Conservation (phyloP, 179 eudicot species). For the Silene noctiflora region DNA sequence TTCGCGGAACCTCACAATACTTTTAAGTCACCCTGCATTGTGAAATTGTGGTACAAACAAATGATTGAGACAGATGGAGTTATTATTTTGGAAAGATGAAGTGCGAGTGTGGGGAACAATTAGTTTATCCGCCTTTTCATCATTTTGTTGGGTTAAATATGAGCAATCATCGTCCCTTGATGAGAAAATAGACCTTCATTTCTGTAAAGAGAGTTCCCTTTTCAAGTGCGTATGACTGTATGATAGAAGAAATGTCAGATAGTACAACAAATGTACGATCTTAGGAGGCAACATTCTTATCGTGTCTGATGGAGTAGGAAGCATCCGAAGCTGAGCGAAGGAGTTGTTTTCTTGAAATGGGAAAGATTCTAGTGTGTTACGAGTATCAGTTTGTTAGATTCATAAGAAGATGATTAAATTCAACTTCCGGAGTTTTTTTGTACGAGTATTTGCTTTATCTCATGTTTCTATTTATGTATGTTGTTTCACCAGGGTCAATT, state of each 20-base stretch:
- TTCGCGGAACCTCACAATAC: too few relatives aligned
- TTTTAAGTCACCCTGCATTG: too few relatives aligned
- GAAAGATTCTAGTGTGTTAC: not conserved
- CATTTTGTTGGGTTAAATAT: not conserved
- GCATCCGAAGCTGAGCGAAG: not conserved
- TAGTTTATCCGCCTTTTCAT: not conserved
- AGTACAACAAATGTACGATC: not conserved
- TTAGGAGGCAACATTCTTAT: not conserved
- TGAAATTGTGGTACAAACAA: too few relatives aligned
- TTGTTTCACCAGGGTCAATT: slow-evolving; percentile 62
- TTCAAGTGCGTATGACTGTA: not conserved
- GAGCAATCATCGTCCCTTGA: not conserved
- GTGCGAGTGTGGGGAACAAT: not conserved
- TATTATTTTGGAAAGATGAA: not conserved
- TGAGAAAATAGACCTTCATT: not conserved
- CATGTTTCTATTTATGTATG: not conserved
- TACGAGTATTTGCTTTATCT: not conserved
- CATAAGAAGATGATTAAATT: not conserved
- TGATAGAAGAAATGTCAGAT: not conserved
- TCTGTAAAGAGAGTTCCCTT: not conserved
- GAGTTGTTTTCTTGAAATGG: not conserved
- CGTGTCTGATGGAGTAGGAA: not conserved
- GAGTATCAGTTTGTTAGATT: not conserved
- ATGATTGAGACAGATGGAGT: too few relatives aligned
- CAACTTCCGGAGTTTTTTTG: not conserved